phyloP scores from a whole-genome alignment of 2,329 filamentous ascomycete species.

The Allantophomopsis lycopodina region DNA sequence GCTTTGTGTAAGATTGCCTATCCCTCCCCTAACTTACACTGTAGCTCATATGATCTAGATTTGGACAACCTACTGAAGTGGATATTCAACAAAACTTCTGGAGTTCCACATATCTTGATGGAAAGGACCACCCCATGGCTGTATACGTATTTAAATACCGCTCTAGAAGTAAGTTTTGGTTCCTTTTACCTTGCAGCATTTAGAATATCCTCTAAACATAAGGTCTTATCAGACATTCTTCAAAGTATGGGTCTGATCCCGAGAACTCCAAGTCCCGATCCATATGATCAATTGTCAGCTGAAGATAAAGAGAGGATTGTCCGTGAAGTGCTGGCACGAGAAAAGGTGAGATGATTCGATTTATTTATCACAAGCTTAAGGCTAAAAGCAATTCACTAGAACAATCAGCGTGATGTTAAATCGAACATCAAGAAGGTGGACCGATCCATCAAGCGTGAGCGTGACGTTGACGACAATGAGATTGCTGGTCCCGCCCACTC shows the following conservation, averaged over 20 bases:
- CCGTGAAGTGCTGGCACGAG: neutral
- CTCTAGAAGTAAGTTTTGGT: constrained; percentile 6
- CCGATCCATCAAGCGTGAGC: too few relatives aligned
- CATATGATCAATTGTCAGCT: neutral
- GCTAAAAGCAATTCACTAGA: neutral
- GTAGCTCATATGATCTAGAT: too few relatives aligned
- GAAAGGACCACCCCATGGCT: constrained; percentile 5
- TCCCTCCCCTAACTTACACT: too few relatives aligned
- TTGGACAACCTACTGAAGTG: too few relatives aligned
- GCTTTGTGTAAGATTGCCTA: neutral
- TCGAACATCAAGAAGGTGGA: too few relatives aligned
- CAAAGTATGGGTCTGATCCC: constrained; percentile 9
- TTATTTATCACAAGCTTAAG: too few relatives aligned
- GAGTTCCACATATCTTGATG: constrained; percentile 5
- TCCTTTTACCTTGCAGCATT: too few relatives aligned
- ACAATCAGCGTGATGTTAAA: neutral
- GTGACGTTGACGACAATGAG: too few relatives aligned
- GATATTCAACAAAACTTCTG: too few relatives aligned
- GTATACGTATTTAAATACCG: constrained; percentile 14
- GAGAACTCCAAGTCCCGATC: constrained; percentile 6
- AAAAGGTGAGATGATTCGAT: neutral
- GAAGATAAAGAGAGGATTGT: neutral
- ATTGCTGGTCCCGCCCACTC: too few relatives aligned
- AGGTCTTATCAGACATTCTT: constrained; percentile 9
- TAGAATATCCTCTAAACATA: too few relatives aligned